Evolutionary conservation across 202 grass and related monocot genomes (phyloP).

Genomic region (Brachypodium distachyon): DNA sequence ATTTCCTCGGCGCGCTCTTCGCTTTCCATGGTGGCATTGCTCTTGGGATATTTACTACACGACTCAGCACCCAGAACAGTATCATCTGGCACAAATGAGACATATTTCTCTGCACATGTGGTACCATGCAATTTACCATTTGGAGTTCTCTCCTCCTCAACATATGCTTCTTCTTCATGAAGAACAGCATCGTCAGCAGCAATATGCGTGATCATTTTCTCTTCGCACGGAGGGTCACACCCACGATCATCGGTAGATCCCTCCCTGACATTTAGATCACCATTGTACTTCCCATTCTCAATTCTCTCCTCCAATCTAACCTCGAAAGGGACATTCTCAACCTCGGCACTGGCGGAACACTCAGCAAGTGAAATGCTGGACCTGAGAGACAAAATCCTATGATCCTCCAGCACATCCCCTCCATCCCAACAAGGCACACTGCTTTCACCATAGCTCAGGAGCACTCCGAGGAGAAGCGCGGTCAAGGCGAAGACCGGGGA

Average conservation of each 20-base stretch:
- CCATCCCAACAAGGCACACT: not conserved
- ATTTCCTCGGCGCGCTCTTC: not conserved
- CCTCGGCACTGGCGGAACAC: not conserved
- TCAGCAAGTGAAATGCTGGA: not conserved
- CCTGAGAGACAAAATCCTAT: not conserved
- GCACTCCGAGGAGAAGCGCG: slow-evolving; percentile 51
- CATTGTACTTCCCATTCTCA: not conserved
- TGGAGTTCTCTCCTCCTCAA: not conserved
- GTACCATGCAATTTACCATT: not conserved
- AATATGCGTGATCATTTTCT: not conserved
- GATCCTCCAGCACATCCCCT: not conserved
- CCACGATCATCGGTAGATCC: not conserved
- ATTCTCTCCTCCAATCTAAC: not conserved
- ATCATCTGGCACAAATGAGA: not conserved
- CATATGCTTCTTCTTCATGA: not conserved
- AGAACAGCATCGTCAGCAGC: not conserved
- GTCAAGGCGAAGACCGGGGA: slow-evolving; percentile 42
- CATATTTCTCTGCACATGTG: not conserved
- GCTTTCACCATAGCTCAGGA: slow-evolving; percentile 32
- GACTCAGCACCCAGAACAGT: not conserved
- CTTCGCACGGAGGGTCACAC: not conserved
- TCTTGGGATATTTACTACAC: not conserved
- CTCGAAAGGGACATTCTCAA: not conserved
- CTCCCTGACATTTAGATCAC: not conserved
- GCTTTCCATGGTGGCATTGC: not conserved